A percentile compares a stretch with the other conserved stretches of the same genome.
phyloP scores from a whole-genome alignment of 2,329 filamentous ascomycete species.

The Teratosphaeria destructans region DNA sequence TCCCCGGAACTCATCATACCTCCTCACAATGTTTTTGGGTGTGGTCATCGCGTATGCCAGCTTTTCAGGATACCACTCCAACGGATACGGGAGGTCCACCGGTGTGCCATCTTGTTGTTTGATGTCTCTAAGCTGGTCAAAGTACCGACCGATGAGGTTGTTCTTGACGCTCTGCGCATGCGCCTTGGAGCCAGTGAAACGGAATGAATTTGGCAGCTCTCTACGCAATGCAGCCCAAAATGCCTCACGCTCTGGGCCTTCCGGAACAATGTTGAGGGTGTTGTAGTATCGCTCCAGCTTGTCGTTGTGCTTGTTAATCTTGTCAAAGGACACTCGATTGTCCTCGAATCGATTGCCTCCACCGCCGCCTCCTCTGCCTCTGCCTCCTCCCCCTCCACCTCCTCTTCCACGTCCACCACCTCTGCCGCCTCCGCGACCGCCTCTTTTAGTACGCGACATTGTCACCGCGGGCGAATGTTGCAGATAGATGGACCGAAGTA shows the following conservation, averaged over 20 bases:
- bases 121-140: constrained; percentile 80
- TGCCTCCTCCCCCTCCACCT: constrained; percentile 12
- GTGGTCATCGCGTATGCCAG: constrained; percentile 98
- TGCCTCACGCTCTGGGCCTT: constrained; percentile 58
- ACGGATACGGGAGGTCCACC: constrained; percentile 70
- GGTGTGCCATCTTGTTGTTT: constrained; percentile 57
- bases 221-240: constrained; percentile 79
- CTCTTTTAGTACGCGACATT: constrained; percentile 2
- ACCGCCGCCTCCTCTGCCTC: constrained; percentile 16
- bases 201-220: constrained; percentile 92
- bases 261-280: constrained; percentile 60
- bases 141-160: constrained; percentile 76
- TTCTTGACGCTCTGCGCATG: constrained; percentile 90
- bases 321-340: constrained; percentile 39
- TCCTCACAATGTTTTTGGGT: constrained; percentile 88
- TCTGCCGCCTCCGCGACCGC: constrained; percentile 12
- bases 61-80: constrained; percentile 88
- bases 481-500: not conserved
- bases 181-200: constrained; percentile 90
- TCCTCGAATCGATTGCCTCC: constrained; percentile 18
- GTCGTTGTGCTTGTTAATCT: constrained; percentile 69
- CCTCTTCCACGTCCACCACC: constrained; percentile 13
- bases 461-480: constrained; percentile 1
- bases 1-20: constrained; percentile 83
- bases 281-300: constrained; percentile 84